A percentile compares a stretch with the other conserved stretches of the same genome.
These are phyloP conservation scores for Bacterosira constricta DNA, from an alignment of 108 stramenopile genomes.

Conservation along the genomic window DNA sequence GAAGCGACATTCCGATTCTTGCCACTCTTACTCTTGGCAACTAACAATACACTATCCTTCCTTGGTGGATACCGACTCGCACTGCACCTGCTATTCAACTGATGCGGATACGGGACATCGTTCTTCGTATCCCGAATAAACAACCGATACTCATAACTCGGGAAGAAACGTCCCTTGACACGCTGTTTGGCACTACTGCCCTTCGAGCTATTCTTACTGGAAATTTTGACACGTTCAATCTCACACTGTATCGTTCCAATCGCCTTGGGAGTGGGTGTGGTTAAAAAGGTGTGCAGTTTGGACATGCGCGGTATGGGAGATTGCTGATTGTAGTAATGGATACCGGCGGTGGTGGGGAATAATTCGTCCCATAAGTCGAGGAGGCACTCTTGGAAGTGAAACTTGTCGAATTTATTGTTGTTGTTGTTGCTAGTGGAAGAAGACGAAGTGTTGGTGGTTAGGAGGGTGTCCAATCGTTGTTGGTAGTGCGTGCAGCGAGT, in stretches of 20 bases:
- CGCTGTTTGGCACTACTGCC: conserved; percentile 59
- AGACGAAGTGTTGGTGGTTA: no score
- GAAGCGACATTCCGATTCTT: conserved; percentile 31
- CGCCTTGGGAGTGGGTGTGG: conserved; percentile 78
- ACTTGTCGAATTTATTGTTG: conserved; percentile 38
- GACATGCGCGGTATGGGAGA: conserved; percentile 78
- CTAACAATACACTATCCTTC: conserved; percentile 72
- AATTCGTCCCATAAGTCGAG: conserved; percentile 89
- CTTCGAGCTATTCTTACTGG: conserved; percentile 52
- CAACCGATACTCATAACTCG: conserved; percentile 82
- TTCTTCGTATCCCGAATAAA: conserved; percentile 71
- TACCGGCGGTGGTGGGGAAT: conserved; percentile 56
- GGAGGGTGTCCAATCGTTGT: conserved; percentile 34
- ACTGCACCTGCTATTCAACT: no score
- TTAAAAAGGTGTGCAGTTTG: conserved; percentile 65
- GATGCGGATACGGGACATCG: conserved; percentile 15
- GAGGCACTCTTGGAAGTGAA: conserved; percentile 64
- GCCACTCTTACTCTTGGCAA: conserved; percentile 73
- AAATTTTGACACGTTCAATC: conserved; percentile 74
- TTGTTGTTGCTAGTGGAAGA: no score
- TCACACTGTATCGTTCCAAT: conserved; percentile 85
- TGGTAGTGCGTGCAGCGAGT: conserved; percentile 54
- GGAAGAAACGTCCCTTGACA: conserved; percentile 76
- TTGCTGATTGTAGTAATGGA: conserved; percentile 75
- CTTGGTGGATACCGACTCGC: conserved; percentile 23